These are phyloP conservation scores for Lunularia cruciata DNA, from an alignment of 225 moss, liverwort and hornwort genomes.

Conservation along the genomic window DNA sequence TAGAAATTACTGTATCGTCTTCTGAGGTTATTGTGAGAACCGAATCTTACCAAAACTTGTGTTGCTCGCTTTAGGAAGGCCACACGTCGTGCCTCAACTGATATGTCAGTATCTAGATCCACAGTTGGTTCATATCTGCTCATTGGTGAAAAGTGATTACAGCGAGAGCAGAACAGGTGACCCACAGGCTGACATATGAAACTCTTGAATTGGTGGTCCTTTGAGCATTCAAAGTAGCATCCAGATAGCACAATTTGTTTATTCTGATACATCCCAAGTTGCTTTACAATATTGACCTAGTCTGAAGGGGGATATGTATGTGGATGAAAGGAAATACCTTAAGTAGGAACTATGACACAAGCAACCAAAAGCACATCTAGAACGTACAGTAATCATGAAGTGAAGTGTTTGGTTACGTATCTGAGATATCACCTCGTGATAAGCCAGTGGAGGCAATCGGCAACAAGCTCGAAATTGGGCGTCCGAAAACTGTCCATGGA, in stretches of 20 bases:
- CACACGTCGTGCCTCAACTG: slow-evolving; percentile 45
- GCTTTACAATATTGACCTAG: too few species aligned
- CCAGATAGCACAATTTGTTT: neutral
- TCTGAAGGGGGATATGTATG: too few species aligned
- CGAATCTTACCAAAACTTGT: slow-evolving; percentile 48
- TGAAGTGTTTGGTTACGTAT: neutral
- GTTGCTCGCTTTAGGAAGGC: slow-evolving; percentile 45
- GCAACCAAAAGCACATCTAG: neutral
- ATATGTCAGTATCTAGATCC: slow-evolving; percentile 43
- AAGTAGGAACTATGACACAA: too few species aligned
- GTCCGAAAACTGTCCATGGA: slow-evolving; percentile 61
- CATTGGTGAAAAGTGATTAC: neutral
- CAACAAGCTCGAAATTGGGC: slow-evolving; percentile 62
- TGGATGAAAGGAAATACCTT: too few species aligned
- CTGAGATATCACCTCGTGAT: slow-evolving; percentile 39
- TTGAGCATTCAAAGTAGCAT: neutral
- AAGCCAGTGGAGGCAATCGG: slow-evolving; percentile 71
- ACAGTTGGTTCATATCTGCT: slow-evolving; percentile 55
- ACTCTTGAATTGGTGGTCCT: too few species aligned
- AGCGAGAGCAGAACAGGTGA: too few species aligned
- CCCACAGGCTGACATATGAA: too few species aligned
- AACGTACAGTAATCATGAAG: neutral
- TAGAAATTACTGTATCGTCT: too few species aligned
- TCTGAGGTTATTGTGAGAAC: too few species aligned
- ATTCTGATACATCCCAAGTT: too few species aligned